Evolutionary conservation across 2,329 filamentous ascomycete species (phyloP).

Genomic region (Atkinsonella texensis): DNA sequence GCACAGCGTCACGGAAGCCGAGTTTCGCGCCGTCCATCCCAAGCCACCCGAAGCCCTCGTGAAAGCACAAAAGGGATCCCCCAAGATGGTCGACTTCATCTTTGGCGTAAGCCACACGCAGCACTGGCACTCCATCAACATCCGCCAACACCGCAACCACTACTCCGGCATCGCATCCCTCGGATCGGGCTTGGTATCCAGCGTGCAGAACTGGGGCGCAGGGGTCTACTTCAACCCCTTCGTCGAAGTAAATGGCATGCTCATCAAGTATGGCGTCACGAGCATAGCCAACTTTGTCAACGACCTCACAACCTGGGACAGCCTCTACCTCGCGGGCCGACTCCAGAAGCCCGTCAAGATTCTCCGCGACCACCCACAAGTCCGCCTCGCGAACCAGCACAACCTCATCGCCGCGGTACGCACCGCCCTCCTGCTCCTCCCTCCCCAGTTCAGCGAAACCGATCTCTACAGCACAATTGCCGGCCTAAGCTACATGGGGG

Average conservation of each 20-base stretch:
- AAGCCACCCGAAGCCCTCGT: conserved; percentile 69
- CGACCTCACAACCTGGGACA: conserved; percentile 86
- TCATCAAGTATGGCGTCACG: conserved; percentile 97
- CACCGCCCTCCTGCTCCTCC: conserved; percentile 77
- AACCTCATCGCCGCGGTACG: conserved; percentile 88
- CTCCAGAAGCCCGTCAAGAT: conserved; percentile 98
- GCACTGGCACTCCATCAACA: conserved; percentile 93
- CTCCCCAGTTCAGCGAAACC: conserved; percentile 71
- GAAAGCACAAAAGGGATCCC: conserved; percentile 73
- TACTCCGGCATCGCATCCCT: conserved; percentile 78
- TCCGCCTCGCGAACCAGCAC: conserved; percentile 89
- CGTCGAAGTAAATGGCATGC: conserved; percentile 82
- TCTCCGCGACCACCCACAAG: conserved; percentile 79
- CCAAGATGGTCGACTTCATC: conserved; percentile 98
- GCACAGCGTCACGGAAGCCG: conserved; percentile 40
- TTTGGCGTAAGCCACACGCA: conserved; percentile 90
- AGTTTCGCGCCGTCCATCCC: conserved; percentile 59
- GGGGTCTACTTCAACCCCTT: conserved; percentile 98
- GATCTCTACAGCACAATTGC: conserved; percentile 87
- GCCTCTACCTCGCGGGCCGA: conserved; percentile 88
- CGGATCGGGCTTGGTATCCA: conserved; percentile 74
- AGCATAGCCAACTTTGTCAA: conserved; percentile 80
- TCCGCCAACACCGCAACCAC: conserved; percentile 78
- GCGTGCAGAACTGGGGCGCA: conserved; percentile 83
- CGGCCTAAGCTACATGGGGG: conserved; percentile 84